Percentiles rank a stretch among this genome's conserved stretches.
Conservation (phyloP, 192 early-diverging fungal genomes). For the Backusella circina region DNA sequence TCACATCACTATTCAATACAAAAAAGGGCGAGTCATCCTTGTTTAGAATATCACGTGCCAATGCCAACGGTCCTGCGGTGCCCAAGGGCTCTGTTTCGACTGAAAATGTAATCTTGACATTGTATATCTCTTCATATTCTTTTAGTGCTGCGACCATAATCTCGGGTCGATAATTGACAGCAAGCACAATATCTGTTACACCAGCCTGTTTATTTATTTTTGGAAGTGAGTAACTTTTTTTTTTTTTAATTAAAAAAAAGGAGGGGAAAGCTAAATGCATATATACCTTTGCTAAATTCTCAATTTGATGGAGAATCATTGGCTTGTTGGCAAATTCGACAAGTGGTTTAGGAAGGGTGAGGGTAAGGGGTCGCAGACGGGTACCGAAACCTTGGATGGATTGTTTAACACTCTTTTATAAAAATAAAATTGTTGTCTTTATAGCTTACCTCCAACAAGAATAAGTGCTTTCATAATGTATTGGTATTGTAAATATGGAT, state of each 20-base stretch:
- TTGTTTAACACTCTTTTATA: background rate
- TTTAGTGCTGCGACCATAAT: constrained; percentile 93
- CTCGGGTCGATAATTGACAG: constrained; percentile 99
- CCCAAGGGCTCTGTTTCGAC: constrained; percentile 97
- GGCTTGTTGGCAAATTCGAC: constrained; percentile 99
- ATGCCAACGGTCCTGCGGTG: constrained; percentile 92
- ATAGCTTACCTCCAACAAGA: constrained; percentile 68
- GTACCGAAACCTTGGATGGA: constrained; percentile 84
- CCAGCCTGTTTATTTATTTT: constrained; percentile 69
- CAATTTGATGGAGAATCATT: constrained; percentile 99
- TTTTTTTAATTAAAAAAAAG: background rate
- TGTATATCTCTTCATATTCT: constrained; percentile 90
- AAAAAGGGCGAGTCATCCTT: constrained; percentile 96
- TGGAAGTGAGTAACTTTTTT: background rate
- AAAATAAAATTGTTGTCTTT: background rate
- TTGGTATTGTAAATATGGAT: background rate
- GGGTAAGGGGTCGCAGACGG: constrained; percentile 93
- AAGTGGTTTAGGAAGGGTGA: constrained; percentile 96
- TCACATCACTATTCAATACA: constrained; percentile 98
- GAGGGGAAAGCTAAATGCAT: background rate
- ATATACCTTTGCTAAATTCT: constrained; percentile 88
- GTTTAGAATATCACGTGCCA: constrained; percentile 86
- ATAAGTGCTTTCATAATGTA: constrained; percentile 77
- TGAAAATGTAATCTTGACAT: constrained; percentile 93
- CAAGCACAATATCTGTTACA: constrained; percentile 95